Evolutionary conservation across 176 grass and related monocot species (phyloP).

Genomic region (Oryza rufipogon): DNA sequence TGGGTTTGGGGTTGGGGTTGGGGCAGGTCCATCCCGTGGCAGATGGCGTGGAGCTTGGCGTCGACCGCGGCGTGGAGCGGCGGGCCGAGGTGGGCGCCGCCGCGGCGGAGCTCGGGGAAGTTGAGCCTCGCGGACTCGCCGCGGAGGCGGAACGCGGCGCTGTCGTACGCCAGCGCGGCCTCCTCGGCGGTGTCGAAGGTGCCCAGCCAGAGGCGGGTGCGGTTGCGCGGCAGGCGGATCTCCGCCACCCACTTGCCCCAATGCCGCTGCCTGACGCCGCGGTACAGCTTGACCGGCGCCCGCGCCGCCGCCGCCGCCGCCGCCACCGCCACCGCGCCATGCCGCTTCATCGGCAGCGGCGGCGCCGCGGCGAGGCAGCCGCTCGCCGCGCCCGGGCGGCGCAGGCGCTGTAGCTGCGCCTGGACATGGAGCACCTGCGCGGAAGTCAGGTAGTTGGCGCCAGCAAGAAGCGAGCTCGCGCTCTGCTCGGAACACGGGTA

Average conservation of each 20-base stretch:
- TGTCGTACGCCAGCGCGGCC: conserved; percentile 77
- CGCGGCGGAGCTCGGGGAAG: conserved; percentile 64
- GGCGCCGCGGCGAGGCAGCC: conserved; percentile 28
- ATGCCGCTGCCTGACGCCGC: conserved; percentile 77
- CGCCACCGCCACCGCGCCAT: background rate
- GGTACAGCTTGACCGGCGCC: conserved; percentile 68
- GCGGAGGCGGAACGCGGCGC: conserved; percentile 63
- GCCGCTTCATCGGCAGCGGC: conserved; percentile 69
- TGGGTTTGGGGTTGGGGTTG: conserved; percentile 40
- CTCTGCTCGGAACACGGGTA: conserved; percentile 40
- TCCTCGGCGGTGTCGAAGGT: conserved; percentile 93
- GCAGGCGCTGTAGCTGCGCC: conserved; percentile 46
- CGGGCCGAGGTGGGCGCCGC: conserved; percentile 51
- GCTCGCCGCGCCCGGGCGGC: background rate
- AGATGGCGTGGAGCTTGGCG: conserved; percentile 70
- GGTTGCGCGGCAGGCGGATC: conserved; percentile 80
- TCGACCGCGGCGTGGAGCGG: conserved; percentile 61
- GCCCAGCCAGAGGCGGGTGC: conserved; percentile 90
- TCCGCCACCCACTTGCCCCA: conserved; percentile 88
- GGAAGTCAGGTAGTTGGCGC: conserved; percentile 38
- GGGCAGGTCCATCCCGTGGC: conserved; percentile 32
- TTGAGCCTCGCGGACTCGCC: conserved; percentile 73
- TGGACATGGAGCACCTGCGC: conserved; percentile 42
- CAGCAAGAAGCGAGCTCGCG: conserved; percentile 18
- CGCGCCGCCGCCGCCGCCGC: background rate